These are phyloP conservation scores for Neofusicoccum sp. DNA, from an alignment of 2,329 filamentous ascomycete species.

Conservation along the genomic window DNA sequence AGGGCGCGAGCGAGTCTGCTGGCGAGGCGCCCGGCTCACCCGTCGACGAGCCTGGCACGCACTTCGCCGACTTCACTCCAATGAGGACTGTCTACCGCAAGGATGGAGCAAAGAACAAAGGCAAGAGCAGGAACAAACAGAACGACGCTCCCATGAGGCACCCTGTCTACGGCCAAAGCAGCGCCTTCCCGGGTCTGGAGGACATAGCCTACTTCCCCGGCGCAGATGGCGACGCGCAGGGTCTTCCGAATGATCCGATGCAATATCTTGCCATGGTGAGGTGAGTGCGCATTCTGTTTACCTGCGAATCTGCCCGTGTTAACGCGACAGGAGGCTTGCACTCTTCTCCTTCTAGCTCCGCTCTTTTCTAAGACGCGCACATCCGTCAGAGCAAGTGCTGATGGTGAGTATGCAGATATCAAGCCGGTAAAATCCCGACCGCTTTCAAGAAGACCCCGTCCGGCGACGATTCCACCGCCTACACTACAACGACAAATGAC, in stretches of 20 bases:
- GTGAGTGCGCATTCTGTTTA: slow-evolving; percentile 17
- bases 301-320: not conserved
- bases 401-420: slow-evolving; percentile 54
- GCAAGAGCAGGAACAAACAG: not conserved
- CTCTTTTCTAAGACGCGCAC: not conserved
- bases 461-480: slow-evolving; percentile 36
- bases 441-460: slow-evolving; percentile 38
- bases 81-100: not conserved
- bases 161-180: slow-evolving; percentile 12
- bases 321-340: slow-evolving; percentile 9
- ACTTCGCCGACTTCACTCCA: not conserved
- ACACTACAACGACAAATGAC: slow-evolving; percentile 52
- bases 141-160: not conserved
- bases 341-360: not conserved
- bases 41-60: slow-evolving; percentile 26
- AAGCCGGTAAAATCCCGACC: slow-evolving; percentile 72
- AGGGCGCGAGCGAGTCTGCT: not conserved
- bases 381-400: slow-evolving; percentile 22
- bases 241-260: slow-evolving; percentile 19
- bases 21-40: slow-evolving; percentile 21
- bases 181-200: slow-evolving; percentile 31
- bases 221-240: slow-evolving; percentile 30
- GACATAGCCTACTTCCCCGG: not conserved
- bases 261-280: slow-evolving; percentile 36
- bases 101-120: slow-evolving; percentile 17